Percentiles rank a stretch among this genome's conserved stretches.
Evolutionary conservation across 140 eudicot species (phyloP).

Genomic region (Cichorium intybus): DNA sequence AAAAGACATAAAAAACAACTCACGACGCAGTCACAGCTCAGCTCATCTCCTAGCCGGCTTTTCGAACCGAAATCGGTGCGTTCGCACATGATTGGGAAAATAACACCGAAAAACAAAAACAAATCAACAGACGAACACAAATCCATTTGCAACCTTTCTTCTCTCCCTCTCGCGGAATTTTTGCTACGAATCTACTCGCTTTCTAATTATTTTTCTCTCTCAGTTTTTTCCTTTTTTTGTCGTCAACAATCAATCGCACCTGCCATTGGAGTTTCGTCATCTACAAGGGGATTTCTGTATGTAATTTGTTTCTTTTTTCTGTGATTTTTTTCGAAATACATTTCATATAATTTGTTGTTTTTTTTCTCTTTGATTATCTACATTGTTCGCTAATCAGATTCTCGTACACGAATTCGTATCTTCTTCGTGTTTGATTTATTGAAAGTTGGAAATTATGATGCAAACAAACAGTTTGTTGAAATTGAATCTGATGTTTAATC

Average conservation of each 20-base stretch:
- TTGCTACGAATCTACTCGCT: slow-evolving; percentile 5
- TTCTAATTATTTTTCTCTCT: slow-evolving; percentile 1
- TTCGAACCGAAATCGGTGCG: slow-evolving; percentile 24
- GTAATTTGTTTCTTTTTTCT: not conserved
- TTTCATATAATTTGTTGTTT: not conserved
- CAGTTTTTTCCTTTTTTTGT: not conserved
- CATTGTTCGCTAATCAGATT: slow-evolving; percentile 19
- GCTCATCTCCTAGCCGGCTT: slow-evolving; percentile 34
- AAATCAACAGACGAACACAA: slow-evolving; percentile 19
- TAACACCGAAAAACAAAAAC: not conserved
- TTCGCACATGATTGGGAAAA: slow-evolving; percentile 23
- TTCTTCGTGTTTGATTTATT: slow-evolving; percentile 12
- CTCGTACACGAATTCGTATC: not conserved
- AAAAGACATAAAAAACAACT: slow-evolving; percentile 7
- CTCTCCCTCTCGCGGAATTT: slow-evolving; percentile 31
- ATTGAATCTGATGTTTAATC: slow-evolving; percentile 6
- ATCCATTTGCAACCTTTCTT: slow-evolving; percentile 29
- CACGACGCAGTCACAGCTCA: slow-evolving; percentile 28
- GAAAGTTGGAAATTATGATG: not conserved
- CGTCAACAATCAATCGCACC: slow-evolving; percentile 26
- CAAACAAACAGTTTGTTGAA: slow-evolving; percentile 4
- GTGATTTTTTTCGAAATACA: not conserved
- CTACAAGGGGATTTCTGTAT: slow-evolving; percentile 21
- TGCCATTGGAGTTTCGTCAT: slow-evolving; percentile 19
- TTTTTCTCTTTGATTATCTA: slow-evolving; percentile 7